Evolutionary conservation across 257 asterid species (phyloP).

Genomic region (Capsicum pubescens): DNA sequence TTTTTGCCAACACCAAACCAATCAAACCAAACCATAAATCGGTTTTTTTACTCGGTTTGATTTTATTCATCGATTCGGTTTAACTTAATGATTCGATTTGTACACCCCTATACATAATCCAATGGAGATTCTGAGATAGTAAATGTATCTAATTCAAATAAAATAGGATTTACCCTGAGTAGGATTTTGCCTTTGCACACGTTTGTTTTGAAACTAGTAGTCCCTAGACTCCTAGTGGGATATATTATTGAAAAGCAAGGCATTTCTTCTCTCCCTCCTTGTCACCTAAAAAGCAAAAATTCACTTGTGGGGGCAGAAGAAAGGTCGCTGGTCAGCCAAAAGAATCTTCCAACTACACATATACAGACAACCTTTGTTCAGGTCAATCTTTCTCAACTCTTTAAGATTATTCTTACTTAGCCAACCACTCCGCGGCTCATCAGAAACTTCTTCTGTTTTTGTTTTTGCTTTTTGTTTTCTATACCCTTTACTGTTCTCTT

Average conservation of each 20-base stretch:
- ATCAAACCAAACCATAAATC: too few relatives aligned
- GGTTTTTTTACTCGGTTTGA: too few relatives aligned
- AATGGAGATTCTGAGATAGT: too few relatives aligned
- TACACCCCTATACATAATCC: too few relatives aligned
- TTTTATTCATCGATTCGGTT: too few relatives aligned
- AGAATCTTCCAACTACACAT: slow-evolving; percentile 27
- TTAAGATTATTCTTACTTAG: background rate
- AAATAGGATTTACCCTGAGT: too few relatives aligned
- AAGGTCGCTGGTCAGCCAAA: slow-evolving; percentile 23
- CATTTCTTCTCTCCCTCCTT: background rate
- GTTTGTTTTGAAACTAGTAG: background rate
- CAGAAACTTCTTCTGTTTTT: slow-evolving; percentile 18
- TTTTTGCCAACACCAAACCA: too few relatives aligned
- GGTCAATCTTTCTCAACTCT: slow-evolving; percentile 27
- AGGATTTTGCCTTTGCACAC: too few relatives aligned
- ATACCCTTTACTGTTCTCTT: background rate
- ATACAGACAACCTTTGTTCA: slow-evolving; percentile 16
- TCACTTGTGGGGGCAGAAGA: slow-evolving; percentile 16
- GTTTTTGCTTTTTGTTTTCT: background rate
- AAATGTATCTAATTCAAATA: too few relatives aligned
- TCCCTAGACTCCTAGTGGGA: background rate
- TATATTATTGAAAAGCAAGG: slow-evolving; percentile 19
- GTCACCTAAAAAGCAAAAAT: background rate
- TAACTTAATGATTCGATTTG: too few relatives aligned
- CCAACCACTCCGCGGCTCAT: background rate